Base-by-base conservation (phyloP, 176 grass and related monocot species). In the Bonia amplexicaulis region DNA sequence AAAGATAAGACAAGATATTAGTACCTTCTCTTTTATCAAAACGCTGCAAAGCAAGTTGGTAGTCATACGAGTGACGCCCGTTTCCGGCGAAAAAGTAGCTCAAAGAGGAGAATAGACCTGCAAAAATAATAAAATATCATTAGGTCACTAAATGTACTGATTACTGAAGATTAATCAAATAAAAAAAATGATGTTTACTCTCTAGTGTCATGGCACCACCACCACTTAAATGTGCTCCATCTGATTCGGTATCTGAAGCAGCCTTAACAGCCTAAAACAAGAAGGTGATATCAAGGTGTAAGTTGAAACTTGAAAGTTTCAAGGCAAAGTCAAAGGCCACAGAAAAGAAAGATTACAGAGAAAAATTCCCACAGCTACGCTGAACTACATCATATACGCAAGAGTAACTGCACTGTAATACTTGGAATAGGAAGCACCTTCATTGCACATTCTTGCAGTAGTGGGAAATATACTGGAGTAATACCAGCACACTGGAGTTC, bases 21-120 rank as follows among this genome's bases (percentile, higher is more conserved):
- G 73, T 87, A 82, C 82, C 80, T 93, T 95, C 93, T 89, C 93
- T 89, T 82, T 93, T 83, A 76, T 82, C 87, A 93, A 89, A 92
- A 33, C 72, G 81, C 74, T 93, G 96, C 80, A 98, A 90, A 20
- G 91, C 91, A 85, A 98, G 96, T 72, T 98, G 96, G 78, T 98
- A 98, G 84, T 98, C 96, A 87, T 78, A 82, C 27, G 74, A 84
- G 90, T 93, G 78, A 53, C 61, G 58, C 45, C 89, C 87, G 83
- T 90, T 87, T 69, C 82, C 57, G 83, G 83, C 80, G 80, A 90
- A 98, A 65, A 98, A 80, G 60, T 95, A 91, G 85, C 87, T 95
- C 57, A 98, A 58, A n/a, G 96, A 98, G 44, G 96, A 95, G 85
- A 98, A 95, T 49, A 98, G 66, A 67, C 91, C 96, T 98, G 87